Conservation (phyloP, 805 yeast species). For the Ogataea paraovalis region DNA sequence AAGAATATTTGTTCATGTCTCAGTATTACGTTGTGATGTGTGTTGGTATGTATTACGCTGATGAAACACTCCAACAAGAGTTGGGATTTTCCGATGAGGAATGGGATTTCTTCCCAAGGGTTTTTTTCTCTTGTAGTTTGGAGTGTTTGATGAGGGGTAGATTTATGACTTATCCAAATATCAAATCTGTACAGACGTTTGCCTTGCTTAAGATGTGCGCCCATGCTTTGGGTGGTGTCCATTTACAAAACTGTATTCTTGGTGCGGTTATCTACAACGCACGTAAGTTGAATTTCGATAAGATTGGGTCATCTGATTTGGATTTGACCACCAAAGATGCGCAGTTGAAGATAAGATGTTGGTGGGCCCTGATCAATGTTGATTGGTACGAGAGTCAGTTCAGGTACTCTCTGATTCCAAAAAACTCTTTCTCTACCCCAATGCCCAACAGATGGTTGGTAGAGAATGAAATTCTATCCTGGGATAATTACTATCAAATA, state of each 20-base stretch:
- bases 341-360: slow-evolving; percentile 15
- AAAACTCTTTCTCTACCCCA: slow-evolving; percentile 22
- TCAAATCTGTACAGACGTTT: slow-evolving; percentile 26
- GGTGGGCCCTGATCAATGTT: slow-evolving; percentile 30
- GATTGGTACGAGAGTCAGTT: slow-evolving; percentile 34
- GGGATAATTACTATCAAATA: slow-evolving; percentile 23
- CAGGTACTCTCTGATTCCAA: slow-evolving; percentile 20
- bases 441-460: slow-evolving; percentile 23
- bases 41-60: slow-evolving; percentile 27
- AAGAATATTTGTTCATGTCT: slow-evolving; percentile 28
- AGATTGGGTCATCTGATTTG: slow-evolving; percentile 3
- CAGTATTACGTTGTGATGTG: slow-evolving; percentile 31
- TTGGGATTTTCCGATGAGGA: slow-evolving; percentile 22
- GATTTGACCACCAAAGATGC: slow-evolving; percentile 4
- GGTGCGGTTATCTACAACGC: slow-evolving; percentile 22
- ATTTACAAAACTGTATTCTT: slow-evolving; percentile 24
- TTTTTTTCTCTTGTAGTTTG: slow-evolving; percentile 28
- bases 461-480: slow-evolving; percentile 10
- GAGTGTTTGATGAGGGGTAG: slow-evolving; percentile 33
- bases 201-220: slow-evolving; percentile 26
- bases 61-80: slow-evolving; percentile 17
- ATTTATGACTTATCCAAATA: slow-evolving; percentile 29
- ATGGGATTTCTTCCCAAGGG: slow-evolving; percentile 27
- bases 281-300: slow-evolving; percentile 23
- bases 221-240: slow-evolving; percentile 29